Percentiles rank a stretch among this genome's conserved stretches.
phyloP scores from a whole-genome alignment of 257 asterid species.

The Knoxia roxburghii region DNA sequence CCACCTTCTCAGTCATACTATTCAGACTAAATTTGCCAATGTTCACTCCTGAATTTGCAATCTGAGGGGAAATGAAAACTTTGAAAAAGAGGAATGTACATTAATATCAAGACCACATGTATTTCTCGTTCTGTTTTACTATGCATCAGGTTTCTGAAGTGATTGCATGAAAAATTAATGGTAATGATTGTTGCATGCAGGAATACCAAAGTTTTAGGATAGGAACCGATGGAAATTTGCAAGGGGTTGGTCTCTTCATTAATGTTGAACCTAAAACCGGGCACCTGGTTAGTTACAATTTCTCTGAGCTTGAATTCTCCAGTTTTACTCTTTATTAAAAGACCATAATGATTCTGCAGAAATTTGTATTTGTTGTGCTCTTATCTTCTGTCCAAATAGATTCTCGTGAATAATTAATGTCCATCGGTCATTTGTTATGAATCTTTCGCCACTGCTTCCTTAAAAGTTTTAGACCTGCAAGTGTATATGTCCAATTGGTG shows the following conservation, averaged over 20 bases:
- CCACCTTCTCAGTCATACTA: neutral
- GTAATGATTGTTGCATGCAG: slow-evolving; percentile 33
- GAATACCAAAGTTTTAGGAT: slow-evolving; percentile 88
- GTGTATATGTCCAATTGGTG: neutral
- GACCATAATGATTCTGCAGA: neutral
- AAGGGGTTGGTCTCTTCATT: slow-evolving; percentile 89
- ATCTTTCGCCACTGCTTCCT: neutral
- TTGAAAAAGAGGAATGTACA: neutral
- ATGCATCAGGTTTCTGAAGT: neutral
- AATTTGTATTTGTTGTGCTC: neutral
- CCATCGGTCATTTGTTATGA: neutral
- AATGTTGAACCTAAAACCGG: slow-evolving; percentile 72
- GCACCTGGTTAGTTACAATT: slow-evolving; percentile 52
- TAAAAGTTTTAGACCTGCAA: neutral
- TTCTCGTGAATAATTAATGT: no score
- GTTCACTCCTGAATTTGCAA: neutral
- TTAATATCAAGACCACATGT: neutral
- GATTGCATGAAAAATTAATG: neutral
- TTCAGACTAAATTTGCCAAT: neutral
- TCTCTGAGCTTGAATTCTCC: neutral
- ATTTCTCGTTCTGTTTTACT: neutral
- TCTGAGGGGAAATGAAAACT: neutral
- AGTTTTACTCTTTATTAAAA: neutral
- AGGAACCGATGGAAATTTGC: slow-evolving; percentile 92
- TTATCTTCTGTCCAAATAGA: neutral